Base-by-base conservation (phyloP, 148 eudicot species). In the Heliamphora exappendiculata region DNA sequence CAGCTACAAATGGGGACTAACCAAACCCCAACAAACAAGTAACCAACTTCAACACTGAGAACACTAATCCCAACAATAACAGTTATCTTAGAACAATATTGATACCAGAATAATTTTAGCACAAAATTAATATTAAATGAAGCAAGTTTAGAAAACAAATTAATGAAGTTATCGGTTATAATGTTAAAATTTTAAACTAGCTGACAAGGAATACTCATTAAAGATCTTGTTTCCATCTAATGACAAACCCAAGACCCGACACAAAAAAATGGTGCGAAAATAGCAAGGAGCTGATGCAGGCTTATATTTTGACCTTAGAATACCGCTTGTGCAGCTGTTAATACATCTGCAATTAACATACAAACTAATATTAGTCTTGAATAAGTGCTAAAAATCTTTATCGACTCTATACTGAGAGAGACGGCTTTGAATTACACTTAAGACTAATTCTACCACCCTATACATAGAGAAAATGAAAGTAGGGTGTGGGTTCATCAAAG, bases 261-360 rank as follows among this genome's bases (percentile, higher is more conserved):
- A 14, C 5, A 31, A 11, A 7, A 74, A 59, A 26, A 74, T 2
- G 16, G 7, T 16, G 20, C 24, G n/a, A n/a, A 63, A 39, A 67
- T 54, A 37, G 51, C 14, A 47, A 67, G 55, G 26, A 64, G 58
- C 26, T 29, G 64, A 14, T 44, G 50, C 57, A 71, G 76, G 82
- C 99, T 95, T 80, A 95, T 97, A 80, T 87, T 68, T 75, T 89
- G 88, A 73, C 88, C 87, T 76, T 89, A 94, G 77, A 82, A 89
- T 65, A 91, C 84, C 54, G 91, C 89, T 78, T 91, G 94, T 26
- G 92, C 83, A 72, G 97, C 94, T 74, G 86, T 88, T 81, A 95
- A 78, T 78, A 89, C 78, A 93, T 93, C 99, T 95, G 96, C 81
- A 82, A 71, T 54, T 49, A 81, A 78, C n/a, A 65, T 72, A 75